Percentiles rank a stretch among this genome's conserved stretches.
These are phyloP conservation scores for Umbellularia californica DNA, from an alignment of 164 flowering plant genomes.

Conservation along the genomic window DNA sequence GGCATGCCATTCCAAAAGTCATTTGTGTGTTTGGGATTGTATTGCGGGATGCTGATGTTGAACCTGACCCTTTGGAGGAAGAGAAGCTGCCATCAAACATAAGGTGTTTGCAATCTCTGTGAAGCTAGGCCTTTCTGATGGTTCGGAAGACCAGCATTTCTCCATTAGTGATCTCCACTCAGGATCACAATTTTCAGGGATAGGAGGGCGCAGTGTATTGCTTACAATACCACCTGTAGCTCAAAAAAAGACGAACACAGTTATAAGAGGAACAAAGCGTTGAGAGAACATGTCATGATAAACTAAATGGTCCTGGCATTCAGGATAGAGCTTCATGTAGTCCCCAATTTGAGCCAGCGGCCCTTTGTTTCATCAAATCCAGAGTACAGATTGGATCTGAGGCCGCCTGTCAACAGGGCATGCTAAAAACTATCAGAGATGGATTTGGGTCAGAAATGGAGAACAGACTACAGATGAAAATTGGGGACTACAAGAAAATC, in stretches of 20 bases:
- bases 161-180: slow-evolving; percentile 87
- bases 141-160: slow-evolving; percentile 86
- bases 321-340: no score
- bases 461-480: no score
- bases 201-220: slow-evolving; percentile 77
- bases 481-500: no score
- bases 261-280: no score
- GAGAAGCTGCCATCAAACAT: slow-evolving; percentile 58
- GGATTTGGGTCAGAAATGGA: no score
- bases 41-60: slow-evolving; percentile 15
- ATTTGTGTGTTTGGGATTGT: slow-evolving; percentile 20
- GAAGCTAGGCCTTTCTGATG: slow-evolving; percentile 82
- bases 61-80: slow-evolving; percentile 48
- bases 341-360: no score
- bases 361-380: no score
- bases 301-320: no score
- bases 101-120: slow-evolving; percentile 71
- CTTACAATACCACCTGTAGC: slow-evolving; percentile 80
- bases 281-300: no score
- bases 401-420: no score
- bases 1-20: not conserved
- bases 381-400: no score
- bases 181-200: slow-evolving; percentile 81
- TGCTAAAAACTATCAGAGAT: no score
- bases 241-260: not conserved